Percentiles rank a stretch among this genome's conserved stretches.
phyloP scores from a whole-genome alignment of 2,329 filamentous ascomycete genomes.

The Pestalotiopsis fici region DNA sequence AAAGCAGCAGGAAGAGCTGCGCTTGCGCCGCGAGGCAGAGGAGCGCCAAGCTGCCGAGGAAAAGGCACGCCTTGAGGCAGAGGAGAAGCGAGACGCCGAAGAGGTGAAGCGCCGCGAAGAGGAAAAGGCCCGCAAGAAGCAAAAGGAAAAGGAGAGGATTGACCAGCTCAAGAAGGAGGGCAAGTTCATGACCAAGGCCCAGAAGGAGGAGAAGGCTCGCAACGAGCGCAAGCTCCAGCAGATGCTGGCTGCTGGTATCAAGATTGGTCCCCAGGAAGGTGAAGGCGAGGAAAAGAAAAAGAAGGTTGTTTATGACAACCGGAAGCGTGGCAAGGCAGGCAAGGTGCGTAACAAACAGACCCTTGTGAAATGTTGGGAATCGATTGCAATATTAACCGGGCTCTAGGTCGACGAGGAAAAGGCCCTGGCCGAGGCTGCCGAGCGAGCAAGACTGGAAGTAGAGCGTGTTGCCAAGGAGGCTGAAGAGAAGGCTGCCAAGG shows the following conservation, averaged over 20 bases:
- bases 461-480: constrained; percentile 66
- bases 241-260: constrained; percentile 78
- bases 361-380: too few species aligned
- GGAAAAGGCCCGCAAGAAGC: constrained; percentile 76
- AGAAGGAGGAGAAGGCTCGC: constrained; percentile 78
- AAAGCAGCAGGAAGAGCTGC: constrained; percentile 81
- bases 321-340: constrained; percentile 68
- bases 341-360: constrained; percentile 47
- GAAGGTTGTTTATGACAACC: constrained; percentile 72
- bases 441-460: constrained; percentile 68
- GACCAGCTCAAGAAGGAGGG: constrained; percentile 88
- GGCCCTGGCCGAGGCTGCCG: constrained; percentile 75
- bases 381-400: constrained; percentile 7
- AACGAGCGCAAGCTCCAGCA: constrained; percentile 82
- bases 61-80: constrained; percentile 64
- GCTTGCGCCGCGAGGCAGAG: constrained; percentile 64
- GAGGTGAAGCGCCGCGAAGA: constrained; percentile 72
- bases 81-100: constrained; percentile 65
- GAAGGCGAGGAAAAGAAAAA: constrained; percentile 68
- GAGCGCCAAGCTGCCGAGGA: constrained; percentile 62
- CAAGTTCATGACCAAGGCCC: constrained; percentile 83
- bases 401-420: constrained; percentile 73
- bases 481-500: constrained; percentile 58
- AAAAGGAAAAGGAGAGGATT: constrained; percentile 82
- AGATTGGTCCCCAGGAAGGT: constrained; percentile 63